Conservation (phyloP, 345 rosid genomes). For the Lepidium africanum region DNA sequence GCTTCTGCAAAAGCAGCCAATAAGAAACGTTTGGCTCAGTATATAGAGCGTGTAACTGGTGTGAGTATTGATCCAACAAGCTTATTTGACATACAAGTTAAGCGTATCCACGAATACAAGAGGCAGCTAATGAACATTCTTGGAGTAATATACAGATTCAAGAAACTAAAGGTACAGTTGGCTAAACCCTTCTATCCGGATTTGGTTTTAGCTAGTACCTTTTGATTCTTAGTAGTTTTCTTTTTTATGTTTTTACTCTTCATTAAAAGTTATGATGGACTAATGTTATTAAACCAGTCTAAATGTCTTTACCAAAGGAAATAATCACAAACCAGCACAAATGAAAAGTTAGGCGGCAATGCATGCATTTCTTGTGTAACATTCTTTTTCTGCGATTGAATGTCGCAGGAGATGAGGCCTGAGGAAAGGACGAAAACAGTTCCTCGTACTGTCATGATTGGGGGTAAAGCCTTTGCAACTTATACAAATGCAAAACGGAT, state of each 20-base stretch:
- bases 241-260: neutral
- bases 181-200: neutral
- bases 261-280: neutral
- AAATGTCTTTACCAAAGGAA: neutral
- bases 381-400: conserved; percentile 21
- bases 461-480: conserved; percentile 98
- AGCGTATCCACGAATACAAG: conserved; percentile 98
- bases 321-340: neutral
- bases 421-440: conserved; percentile 75
- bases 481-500: conserved; percentile 94
- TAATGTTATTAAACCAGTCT: neutral
- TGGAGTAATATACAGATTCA: conserved; percentile 80
- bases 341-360: neutral
- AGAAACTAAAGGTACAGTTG: conserved; percentile 74
- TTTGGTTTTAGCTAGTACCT: neutral
- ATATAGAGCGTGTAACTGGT: conserved; percentile 69
- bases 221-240: neutral
- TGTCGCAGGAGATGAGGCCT: conserved; percentile 71
- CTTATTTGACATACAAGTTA: conserved; percentile 93
- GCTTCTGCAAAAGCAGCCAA: conserved; percentile 86
- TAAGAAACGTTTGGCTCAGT: conserved; percentile 71
- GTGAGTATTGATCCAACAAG: conserved; percentile 69
- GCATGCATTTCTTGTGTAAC: neutral
- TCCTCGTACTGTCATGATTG: conserved; percentile 90
- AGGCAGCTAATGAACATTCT: conserved; percentile 89